phyloP scores from a whole-genome alignment of 2,329 filamentous ascomycete genomes.

The Fusarium sp. region DNA sequence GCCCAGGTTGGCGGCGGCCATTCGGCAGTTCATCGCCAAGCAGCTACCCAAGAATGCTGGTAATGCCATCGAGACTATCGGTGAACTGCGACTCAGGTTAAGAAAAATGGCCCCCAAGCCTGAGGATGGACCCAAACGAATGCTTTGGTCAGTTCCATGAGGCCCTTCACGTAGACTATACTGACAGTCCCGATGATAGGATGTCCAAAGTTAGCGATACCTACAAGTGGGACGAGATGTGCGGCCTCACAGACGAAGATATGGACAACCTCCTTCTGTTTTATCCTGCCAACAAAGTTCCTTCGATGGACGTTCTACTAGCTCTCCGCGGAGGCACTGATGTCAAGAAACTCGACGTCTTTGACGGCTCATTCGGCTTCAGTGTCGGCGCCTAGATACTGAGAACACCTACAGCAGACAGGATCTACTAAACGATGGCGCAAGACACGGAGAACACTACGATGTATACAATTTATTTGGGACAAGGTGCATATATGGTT shows the following conservation, averaged over 20 bases:
- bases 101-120: slow-evolving; percentile 76
- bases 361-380: slow-evolving; percentile 69
- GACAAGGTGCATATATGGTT: slow-evolving; percentile 33
- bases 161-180: not conserved
- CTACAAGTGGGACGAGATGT: slow-evolving; percentile 86
- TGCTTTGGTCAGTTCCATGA: slow-evolving; percentile 76
- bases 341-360: slow-evolving; percentile 60
- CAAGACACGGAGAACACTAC: slow-evolving; percentile 23
- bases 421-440: not conserved
- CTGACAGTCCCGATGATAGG: slow-evolving; percentile 57
- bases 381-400: slow-evolving; percentile 56
- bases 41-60: slow-evolving; percentile 82
- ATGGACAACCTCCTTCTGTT: slow-evolving; percentile 86
- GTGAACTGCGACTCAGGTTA: slow-evolving; percentile 80
- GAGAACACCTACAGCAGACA: not conserved
- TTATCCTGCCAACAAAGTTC: slow-evolving; percentile 69
- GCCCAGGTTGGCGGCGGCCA: slow-evolving; percentile 86
- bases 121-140: slow-evolving; percentile 83
- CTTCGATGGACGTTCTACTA: slow-evolving; percentile 63
- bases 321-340: slow-evolving; percentile 60
- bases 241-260: slow-evolving; percentile 80
- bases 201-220: slow-evolving; percentile 92
- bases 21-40: slow-evolving; percentile 82
- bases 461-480: slow-evolving; percentile 33
- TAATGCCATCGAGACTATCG: slow-evolving; percentile 85